Percentiles rank a stretch among this genome's conserved stretches.
Evolutionary conservation across 2,329 filamentous ascomycete genomes (phyloP).

Genomic region (Fusarium miscanthi): DNA sequence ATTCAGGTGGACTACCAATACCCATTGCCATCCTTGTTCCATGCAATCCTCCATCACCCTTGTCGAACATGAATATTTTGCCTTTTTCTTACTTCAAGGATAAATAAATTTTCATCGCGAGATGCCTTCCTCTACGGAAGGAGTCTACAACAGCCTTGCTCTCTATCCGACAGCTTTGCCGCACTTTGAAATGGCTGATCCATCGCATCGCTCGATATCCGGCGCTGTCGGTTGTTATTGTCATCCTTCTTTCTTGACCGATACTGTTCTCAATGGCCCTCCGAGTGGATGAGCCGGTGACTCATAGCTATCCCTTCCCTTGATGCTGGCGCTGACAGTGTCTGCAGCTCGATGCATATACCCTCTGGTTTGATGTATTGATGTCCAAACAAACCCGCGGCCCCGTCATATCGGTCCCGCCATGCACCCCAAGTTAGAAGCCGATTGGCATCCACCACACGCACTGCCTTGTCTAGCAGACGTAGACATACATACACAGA

Average conservation of each 20-base stretch:
- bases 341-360: conserved; percentile 36
- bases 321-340: conserved; percentile 34
- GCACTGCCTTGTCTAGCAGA: conserved; percentile 37
- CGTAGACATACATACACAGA: conserved; percentile 3
- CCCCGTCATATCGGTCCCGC: conserved; percentile 46
- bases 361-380: conserved; percentile 46
- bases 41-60: conserved; percentile 37
- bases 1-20: conserved; percentile 34
- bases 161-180: not conserved
- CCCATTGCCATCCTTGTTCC: conserved; percentile 41
- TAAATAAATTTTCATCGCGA: conserved; percentile 19
- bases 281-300: conserved; percentile 40
- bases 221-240: not conserved
- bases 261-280: conserved; percentile 9
- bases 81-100: conserved; percentile 7
- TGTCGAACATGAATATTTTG: conserved; percentile 32
- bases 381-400: conserved; percentile 46
- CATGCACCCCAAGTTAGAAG: conserved; percentile 39
- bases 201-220: conserved; percentile 15
- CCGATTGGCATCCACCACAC: conserved; percentile 45
- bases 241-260: conserved; percentile 5
- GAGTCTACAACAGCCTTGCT: conserved; percentile 11
- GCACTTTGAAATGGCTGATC: conserved; percentile 16
- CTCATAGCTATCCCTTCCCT: conserved; percentile 39
- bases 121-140: conserved; percentile 19